A percentile compares a stretch with the other conserved stretches of the same genome.
Conservation (phyloP, 2,329 filamentous ascomycete genomes). For the Penicillium glabrum region DNA sequence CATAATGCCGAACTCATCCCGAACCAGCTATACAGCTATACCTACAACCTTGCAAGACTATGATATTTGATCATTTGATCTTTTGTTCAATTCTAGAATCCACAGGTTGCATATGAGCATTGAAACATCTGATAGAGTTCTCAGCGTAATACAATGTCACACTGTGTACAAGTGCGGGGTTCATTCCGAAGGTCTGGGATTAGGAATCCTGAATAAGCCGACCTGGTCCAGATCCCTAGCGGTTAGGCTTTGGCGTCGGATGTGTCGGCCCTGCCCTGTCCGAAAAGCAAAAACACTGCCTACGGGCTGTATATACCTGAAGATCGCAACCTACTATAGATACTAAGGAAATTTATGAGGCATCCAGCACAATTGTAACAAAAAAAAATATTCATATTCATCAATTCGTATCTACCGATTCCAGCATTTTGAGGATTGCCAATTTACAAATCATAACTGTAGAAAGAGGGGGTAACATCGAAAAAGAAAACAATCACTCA, state of each 20-base stretch:
- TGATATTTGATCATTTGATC: background rate
- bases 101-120: background rate
- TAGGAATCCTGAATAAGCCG: conserved; percentile 20
- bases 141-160: conserved; percentile 6
- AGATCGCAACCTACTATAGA: background rate
- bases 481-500: conserved; percentile 10
- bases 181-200: background rate
- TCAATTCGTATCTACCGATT: conserved; percentile 31
- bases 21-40: background rate
- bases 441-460: conserved; percentile 25
- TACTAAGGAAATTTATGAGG: background rate
- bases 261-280: conserved; percentile 2
- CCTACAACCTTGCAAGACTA: background rate
- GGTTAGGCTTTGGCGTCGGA: conserved; percentile 2
- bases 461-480: background rate
- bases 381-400: conserved; percentile 16
- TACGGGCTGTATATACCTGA: background rate
- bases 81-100: background rate
- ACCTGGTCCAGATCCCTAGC: conserved; percentile 16
- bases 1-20: conserved; percentile 14
- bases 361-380: background rate
- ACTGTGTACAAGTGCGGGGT: conserved; percentile 16
- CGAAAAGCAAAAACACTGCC: background rate
- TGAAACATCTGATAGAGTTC: background rate
- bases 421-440: conserved; percentile 24